Evolutionary conservation across 2,329 filamentous ascomycete species (phyloP), one percentile per base, ranked within the genome.

Genomic region (Fusarium palustre): DNA sequence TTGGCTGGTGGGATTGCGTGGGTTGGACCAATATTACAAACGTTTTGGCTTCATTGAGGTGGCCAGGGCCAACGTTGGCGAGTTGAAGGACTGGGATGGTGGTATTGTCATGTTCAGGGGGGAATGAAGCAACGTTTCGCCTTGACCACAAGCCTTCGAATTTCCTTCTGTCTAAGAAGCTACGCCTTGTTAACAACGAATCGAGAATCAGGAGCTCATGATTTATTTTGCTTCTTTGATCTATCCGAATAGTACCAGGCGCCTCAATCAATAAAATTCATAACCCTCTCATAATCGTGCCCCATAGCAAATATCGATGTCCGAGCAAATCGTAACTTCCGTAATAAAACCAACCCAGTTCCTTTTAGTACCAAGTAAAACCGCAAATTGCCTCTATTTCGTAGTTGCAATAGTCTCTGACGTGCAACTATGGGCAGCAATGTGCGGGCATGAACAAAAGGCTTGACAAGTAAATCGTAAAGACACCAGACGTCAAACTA

Each of bases 41-140:
- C 73, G 74, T 36, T 73, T 76, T 50, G 80, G 79, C 0, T 81
- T 80, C 55, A 62, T 68, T 12, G 74, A 78, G 61, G 77, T 80
- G 24, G 78, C 71, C 12, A 76, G 78, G 55, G 75, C 74, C 15
- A 81, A 81, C 49, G 74, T 80, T 24, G 79, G 78, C 2, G 76
- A 79, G 59, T 48, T 81, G 68, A 65, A 71, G 12, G 69, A 72
- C 28, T 81, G 79, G 79, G 73, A 79, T 30, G 79, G 79, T 12
- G 79, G 79, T 1, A 49, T 72, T 10, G 62, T 81, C 62, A 81
- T 81, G 80, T 79, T 80, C 41, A 74, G 76, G 49, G 77, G 78
- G 56, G 80, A 71, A 55, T 67, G 33, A 57, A 58, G 41, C 38
- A 49, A 34, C 46, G 30, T n/a, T 36, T 24, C 22, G n/a, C 34